phyloP scores from a whole-genome alignment of 306 rosid species.

The Trifolium dubium region DNA sequence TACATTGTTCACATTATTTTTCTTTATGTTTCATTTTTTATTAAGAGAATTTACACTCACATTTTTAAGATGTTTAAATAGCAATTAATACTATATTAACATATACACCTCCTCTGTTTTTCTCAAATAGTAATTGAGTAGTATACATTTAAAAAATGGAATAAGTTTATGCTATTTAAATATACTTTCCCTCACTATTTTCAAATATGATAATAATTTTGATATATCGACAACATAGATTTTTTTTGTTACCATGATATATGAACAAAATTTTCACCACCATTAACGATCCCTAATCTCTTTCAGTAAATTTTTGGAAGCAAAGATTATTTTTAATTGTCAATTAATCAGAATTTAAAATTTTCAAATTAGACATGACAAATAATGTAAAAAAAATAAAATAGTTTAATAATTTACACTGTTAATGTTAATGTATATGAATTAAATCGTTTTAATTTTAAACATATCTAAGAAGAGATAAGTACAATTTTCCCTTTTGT shows the following conservation, averaged over 20 bases:
- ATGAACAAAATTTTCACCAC: too few species aligned
- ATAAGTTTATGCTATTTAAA: too few species aligned
- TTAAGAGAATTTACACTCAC: background rate
- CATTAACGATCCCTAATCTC: too few species aligned
- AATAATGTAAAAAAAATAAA: too few species aligned
- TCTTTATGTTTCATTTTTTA: background rate
- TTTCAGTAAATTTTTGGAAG: too few species aligned
- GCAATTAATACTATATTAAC: too few species aligned
- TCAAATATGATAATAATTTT: background rate
- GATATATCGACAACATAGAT: too few species aligned
- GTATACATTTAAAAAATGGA: background rate
- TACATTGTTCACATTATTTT: slow-evolving; percentile 1
- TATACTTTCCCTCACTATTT: background rate
- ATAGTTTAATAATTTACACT: background rate
- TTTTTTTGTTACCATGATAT: too few species aligned
- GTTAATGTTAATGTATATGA: background rate
- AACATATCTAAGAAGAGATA: background rate
- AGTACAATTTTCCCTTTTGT: background rate
- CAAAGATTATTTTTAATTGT: too few species aligned
- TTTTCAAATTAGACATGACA: too few species aligned
- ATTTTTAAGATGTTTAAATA: background rate
- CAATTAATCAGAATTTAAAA: too few species aligned
- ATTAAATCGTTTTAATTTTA: background rate
- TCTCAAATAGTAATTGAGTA: too few species aligned
- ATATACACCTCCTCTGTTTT: background rate